Base-by-base conservation (phyloP, 257 asterid genomes). In the Gardenia jasminoides region DNA sequence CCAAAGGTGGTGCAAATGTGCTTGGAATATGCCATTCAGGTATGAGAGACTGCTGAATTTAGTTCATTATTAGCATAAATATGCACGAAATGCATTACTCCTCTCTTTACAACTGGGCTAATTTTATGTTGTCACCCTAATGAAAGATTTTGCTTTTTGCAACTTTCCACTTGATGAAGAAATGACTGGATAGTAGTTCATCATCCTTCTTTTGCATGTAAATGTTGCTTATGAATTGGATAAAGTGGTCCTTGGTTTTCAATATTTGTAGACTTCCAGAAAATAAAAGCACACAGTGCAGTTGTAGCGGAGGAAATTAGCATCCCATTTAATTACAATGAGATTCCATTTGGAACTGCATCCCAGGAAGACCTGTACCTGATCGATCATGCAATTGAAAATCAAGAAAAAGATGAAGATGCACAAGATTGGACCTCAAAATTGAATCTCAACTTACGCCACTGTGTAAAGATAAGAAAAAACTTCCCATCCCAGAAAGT, bases 11-110 rank as follows among this genome's bases (percentile, higher is more conserved):
- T 78, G 96, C 94, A 61, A 90, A 93, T 82, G 90, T 92, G 78
- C 97, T 96, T 75, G 96, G 87, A 80, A 88, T 96, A 70, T 96
- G 99, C 84, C 99, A 93, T 93, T 96, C 99, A 86, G 99, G 99
- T 96, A 84, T 41, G 50, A 33, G 28, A 58, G 31, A 50, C 82
- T 78, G 43, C 16, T 2, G 54, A 61, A 67, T 62, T 66, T 54
- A 81, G 69, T 81, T 77, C 69, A 50, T 72, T 68, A 61, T 65
- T 76, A 31, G 67, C n/a, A 19, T 36, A 58, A 33, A 58, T 76
- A 69, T 52, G 54, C 31, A 11, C 44, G 28, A 70, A 73, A 75
- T 67, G 64, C 13, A 46, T 59, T 28, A 17, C 36, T 64, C 13
- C n/a, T 13, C 17, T 79, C 17, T 66, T 65, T 28, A 2, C 68